Evolutionary conservation across 2,329 filamentous ascomycete species (phyloP).

Genomic region (Diaporthe sp.): DNA sequence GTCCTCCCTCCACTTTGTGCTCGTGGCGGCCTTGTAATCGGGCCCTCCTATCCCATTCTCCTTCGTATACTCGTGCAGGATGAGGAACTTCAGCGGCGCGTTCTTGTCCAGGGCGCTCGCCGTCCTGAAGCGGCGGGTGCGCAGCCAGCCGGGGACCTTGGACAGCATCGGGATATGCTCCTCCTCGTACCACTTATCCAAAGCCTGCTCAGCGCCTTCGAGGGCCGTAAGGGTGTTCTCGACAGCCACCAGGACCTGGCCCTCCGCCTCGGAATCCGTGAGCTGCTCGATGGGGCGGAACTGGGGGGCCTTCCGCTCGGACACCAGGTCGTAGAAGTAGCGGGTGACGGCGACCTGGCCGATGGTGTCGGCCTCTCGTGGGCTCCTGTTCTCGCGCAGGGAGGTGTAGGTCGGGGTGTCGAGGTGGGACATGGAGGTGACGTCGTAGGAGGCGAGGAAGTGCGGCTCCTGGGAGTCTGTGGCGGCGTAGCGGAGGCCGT

Average conservation of each 20-base stretch:
- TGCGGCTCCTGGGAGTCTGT: conserved; percentile 71
- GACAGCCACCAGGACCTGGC: conserved; percentile 71
- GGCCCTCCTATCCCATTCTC: conserved; percentile 74
- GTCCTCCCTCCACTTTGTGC: conserved; percentile 70
- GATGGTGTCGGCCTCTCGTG: conserved; percentile 64
- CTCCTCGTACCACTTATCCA: conserved; percentile 78
- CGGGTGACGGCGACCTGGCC: conserved; percentile 73
- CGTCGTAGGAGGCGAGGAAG: conserved; percentile 86
- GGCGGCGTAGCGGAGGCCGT: conserved; percentile 83
- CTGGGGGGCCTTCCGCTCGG: conserved; percentile 62
- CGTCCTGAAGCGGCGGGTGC: conserved; percentile 77
- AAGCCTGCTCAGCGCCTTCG: conserved; percentile 59
- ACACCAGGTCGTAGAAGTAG: conserved; percentile 75
- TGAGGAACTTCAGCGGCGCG: conserved; percentile 67
- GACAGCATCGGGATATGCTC: conserved; percentile 79
- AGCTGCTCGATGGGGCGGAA: conserved; percentile 71
- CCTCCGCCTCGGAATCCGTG: conserved; percentile 66
- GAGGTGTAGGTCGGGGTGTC: conserved; percentile 76
- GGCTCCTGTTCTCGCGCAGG: conserved; percentile 68
- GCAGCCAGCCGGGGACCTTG: conserved; percentile 82
- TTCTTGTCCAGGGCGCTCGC: conserved; percentile 66
- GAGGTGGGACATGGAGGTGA: conserved; percentile 78
- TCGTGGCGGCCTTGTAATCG: conserved; percentile 71
- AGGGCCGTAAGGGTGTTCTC: conserved; percentile 64
- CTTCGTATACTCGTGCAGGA: conserved; percentile 78